These are phyloP conservation scores for Suillus subalutaceus DNA, from an alignment of 768 basidiomycete species.

Conservation along the genomic window DNA sequence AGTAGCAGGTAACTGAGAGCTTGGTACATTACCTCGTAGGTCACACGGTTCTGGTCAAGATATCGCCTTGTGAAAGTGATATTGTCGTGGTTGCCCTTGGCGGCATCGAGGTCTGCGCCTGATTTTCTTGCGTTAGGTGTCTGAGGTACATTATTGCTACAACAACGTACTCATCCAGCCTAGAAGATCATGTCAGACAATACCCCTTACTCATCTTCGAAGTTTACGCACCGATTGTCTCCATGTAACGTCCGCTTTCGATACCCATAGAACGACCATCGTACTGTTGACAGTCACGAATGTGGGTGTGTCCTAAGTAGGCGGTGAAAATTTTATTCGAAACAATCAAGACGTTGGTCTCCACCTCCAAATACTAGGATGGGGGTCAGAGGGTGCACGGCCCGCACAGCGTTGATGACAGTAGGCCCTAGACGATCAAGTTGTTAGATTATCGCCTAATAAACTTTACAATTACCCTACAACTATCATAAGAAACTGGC, in stretches of 20 bases:
- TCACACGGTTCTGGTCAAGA: constrained; percentile 78
- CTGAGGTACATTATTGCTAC: not conserved
- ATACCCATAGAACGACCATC: constrained; percentile 77
- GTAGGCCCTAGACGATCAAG: constrained; percentile 53
- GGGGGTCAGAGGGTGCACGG: constrained; percentile 72
- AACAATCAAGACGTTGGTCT: constrained; percentile 1
- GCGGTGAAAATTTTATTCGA: not conserved
- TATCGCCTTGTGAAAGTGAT: constrained; percentile 72
- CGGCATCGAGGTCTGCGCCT: constrained; percentile 52
- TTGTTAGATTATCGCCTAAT: not conserved
- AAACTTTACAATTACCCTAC: constrained; percentile 36
- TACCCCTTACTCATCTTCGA: not conserved
- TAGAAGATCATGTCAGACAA: constrained; percentile 10
- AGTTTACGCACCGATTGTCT: constrained; percentile 72
- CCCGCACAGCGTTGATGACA: constrained; percentile 74
- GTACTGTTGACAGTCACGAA: constrained; percentile 72
- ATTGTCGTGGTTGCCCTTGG: constrained; percentile 42
- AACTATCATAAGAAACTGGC: constrained; percentile 73
- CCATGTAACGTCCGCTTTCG: constrained; percentile 90
- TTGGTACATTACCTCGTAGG: constrained; percentile 55
- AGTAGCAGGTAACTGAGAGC: not conserved
- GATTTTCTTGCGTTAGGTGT: constrained; percentile 3
- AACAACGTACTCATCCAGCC: constrained; percentile 64
- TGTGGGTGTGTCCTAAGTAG: constrained; percentile 65
- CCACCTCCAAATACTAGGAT: constrained; percentile 81